These are phyloP conservation scores for Populus hybrid DNA, from an alignment of 441 rosid genomes.

Conservation along the genomic window DNA sequence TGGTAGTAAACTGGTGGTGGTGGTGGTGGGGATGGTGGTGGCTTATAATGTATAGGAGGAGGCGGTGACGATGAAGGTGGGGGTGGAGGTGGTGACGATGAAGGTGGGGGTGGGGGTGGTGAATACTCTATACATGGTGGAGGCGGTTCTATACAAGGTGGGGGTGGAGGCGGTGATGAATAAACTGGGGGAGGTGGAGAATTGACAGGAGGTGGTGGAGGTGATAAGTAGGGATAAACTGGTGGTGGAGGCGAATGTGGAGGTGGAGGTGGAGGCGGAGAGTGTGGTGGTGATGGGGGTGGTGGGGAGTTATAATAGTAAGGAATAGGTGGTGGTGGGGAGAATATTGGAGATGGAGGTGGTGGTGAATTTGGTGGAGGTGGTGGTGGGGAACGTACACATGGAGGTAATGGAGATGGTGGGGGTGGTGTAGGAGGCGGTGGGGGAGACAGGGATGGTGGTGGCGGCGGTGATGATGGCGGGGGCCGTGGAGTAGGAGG, in stretches of 20 bases:
- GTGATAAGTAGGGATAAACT: not conserved
- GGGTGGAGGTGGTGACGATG: constrained; percentile 31
- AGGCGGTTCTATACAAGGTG: constrained; percentile 32
- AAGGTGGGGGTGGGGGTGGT: constrained; percentile 27
- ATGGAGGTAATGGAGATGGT: constrained; percentile 27
- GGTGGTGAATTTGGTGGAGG: constrained; percentile 18
- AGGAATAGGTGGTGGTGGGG: too few relatives aligned
- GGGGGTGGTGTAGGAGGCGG: constrained; percentile 34
- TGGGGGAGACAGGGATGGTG: constrained; percentile 32
- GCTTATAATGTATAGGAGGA: constrained; percentile 11
- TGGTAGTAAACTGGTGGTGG: constrained; percentile 14
- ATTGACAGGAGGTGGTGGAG: constrained; percentile 27
- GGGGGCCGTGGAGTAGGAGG: constrained; percentile 35
- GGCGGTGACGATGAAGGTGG: constrained; percentile 32
- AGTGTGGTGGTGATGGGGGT: constrained; percentile 37
- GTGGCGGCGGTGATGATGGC: constrained; percentile 18
- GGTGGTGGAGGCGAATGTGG: constrained; percentile 21
- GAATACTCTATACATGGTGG: constrained; percentile 28
- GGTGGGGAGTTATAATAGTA: too few relatives aligned
- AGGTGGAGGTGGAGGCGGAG: constrained; percentile 36
- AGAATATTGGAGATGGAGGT: too few relatives aligned
- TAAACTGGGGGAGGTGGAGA: constrained; percentile 37
- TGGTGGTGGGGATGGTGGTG: constrained; percentile 33
- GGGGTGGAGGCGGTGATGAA: constrained; percentile 40
- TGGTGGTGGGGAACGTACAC: constrained; percentile 25